These are phyloP conservation scores for Reutealis trisperma DNA, from an alignment of 345 rosid species.

Conservation along the genomic window DNA sequence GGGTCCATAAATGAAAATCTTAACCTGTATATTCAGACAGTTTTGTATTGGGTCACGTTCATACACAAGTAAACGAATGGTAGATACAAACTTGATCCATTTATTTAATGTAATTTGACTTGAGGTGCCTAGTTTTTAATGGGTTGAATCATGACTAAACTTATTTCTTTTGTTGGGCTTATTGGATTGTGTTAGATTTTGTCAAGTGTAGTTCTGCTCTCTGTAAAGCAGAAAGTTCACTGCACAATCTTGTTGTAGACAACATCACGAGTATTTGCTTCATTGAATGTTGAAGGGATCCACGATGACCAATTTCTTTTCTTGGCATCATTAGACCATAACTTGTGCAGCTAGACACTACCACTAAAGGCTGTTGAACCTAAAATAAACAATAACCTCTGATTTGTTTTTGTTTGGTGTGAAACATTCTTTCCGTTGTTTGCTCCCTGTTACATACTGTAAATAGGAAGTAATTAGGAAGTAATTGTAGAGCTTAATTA, in stretches of 20 bases:
- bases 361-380: background rate
- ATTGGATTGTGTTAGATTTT: background rate
- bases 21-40: background rate
- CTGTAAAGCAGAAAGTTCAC: background rate
- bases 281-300: background rate
- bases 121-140: background rate
- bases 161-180: background rate
- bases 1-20: background rate
- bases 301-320: background rate
- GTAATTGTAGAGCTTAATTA: too few relatives aligned
- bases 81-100: background rate
- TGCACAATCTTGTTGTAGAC: background rate
- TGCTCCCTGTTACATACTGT: too few relatives aligned
- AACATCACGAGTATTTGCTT: background rate
- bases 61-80: background rate
- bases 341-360: background rate
- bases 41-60: too few relatives aligned
- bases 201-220: background rate
- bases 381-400: background rate
- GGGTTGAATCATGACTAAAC: background rate
- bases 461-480: too few relatives aligned
- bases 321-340: background rate
- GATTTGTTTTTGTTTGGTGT: background rate
- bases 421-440: background rate
- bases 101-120: background rate